Evolutionary conservation across 2,329 filamentous ascomycete species (phyloP).

Genomic region (Claviceps paspali): DNA sequence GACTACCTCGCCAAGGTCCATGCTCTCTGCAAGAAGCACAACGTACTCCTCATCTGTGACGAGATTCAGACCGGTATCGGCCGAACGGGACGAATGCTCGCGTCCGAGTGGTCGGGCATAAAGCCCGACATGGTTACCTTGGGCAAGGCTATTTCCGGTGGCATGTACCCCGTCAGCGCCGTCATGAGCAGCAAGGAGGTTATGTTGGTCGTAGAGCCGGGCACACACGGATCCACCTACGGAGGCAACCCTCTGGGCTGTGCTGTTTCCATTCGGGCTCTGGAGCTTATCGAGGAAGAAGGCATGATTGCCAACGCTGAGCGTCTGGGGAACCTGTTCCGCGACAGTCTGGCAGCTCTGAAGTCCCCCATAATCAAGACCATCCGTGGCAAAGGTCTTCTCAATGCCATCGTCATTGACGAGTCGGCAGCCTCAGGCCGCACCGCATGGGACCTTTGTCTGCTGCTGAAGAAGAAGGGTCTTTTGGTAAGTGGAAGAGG

Average conservation of each 20-base stretch:
- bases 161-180: slow-evolving; percentile 97
- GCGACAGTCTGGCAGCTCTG: slow-evolving; percentile 59
- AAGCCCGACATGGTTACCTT: slow-evolving; percentile 90
- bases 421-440: slow-evolving; percentile 73
- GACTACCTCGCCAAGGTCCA: slow-evolving; percentile 71
- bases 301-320: slow-evolving; percentile 73
- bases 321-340: slow-evolving; percentile 66
- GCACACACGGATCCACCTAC: slow-evolving; percentile 96
- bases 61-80: slow-evolving; percentile 98
- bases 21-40: slow-evolving; percentile 84
- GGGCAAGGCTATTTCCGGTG: slow-evolving; percentile 93
- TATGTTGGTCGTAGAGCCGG: slow-evolving; percentile 91
- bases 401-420: slow-evolving; percentile 95
- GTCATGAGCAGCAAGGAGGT: slow-evolving; percentile 79
- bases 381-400: slow-evolving; percentile 79
- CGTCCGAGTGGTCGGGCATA: slow-evolving; percentile 86
- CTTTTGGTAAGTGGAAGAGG: slow-evolving; percentile 57
- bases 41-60: slow-evolving; percentile 90
- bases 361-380: slow-evolving; percentile 66
- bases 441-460: slow-evolving; percentile 89
- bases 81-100: slow-evolving; percentile 84
- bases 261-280: slow-evolving; percentile 84
- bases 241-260: slow-evolving; percentile 93
- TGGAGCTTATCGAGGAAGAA: slow-evolving; percentile 89
- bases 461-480: slow-evolving; percentile 91